Evolutionary conservation across 208 protist genomes (phyloP), one percentile per base, ranked within the genome.

Genomic region (Vickermania ingenoplastis): DNA sequence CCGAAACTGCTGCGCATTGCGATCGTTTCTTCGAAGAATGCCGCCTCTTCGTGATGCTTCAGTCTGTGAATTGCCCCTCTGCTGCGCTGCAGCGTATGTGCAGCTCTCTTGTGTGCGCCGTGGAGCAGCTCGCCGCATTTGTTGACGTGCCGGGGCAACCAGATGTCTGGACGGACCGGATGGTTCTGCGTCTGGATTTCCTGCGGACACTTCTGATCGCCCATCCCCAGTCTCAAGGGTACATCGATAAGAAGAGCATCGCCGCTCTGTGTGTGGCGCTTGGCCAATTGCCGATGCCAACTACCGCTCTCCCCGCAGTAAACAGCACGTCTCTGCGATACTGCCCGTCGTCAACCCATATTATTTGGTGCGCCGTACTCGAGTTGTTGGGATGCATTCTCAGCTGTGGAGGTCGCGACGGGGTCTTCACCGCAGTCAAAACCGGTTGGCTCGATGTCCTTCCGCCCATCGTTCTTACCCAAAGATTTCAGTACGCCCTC

Each of bases 401-500:
- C 29, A 50, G 62, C 14, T 53, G 25, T 57, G 11, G 26, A 23
- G 61, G 53, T 3, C 45, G 5, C 17, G 45, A 26, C 31, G 41
- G 41, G 0, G 2, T n/a, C 2, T 59, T 45, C 36, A n/a, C 54
- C 5, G 26, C 21, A 24, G n/a, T 29, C 53, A 13, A 14, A 7
- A 36, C 29, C 2, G 58, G 61, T 27, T 78, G 72, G 66, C 22
- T 59, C 17, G 27, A 13, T 7, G 36, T 27, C 7, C 36, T 73
- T 65, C 60, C 53, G 17, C 58, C 62, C 23, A 62, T 58, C 28
- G 45, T 31, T 41, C 53, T 62, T 29, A 70, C 67, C 24, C 63
- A 65, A 59, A 53, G 72, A 13, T 78, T 78, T 63, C 23, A 41
- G 26, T 29, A 62, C 41, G 72, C 72, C 31, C 14, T 78, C 2